phyloP scores from a whole-genome alignment of 225 moss, liverwort and hornwort species.

The Thuidium tamariscinum region DNA sequence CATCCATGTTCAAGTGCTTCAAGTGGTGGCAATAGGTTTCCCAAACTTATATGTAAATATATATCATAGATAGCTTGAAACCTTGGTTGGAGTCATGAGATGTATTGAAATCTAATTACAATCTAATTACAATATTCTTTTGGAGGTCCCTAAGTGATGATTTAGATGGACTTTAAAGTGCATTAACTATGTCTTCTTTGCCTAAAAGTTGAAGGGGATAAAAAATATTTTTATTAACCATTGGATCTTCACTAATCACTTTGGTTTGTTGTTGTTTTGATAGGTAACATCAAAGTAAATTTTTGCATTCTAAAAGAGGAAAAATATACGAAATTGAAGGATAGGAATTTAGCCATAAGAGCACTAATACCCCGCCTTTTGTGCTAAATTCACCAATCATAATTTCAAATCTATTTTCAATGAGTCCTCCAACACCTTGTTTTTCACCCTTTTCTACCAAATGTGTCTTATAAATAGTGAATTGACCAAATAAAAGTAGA shows the following conservation, averaged over 20 bases:
- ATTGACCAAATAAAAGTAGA: not conserved
- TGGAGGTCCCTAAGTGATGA: too few relatives aligned
- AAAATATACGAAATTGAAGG: too few relatives aligned
- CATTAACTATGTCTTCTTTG: not conserved
- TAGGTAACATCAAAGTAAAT: too few relatives aligned
- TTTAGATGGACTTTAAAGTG: too few relatives aligned
- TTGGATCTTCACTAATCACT: not conserved
- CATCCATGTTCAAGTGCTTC: not conserved
- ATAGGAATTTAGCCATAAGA: not conserved
- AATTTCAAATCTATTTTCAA: not conserved
- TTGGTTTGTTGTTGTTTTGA: not conserved
- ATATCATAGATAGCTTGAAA: not conserved
- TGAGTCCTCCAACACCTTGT: fast-evolving
- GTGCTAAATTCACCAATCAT: not conserved
- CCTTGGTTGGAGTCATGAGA: not conserved
- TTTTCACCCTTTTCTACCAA: too few relatives aligned
- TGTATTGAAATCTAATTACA: not conserved
- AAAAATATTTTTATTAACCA: not conserved
- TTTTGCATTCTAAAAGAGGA: too few relatives aligned
- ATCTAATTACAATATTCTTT: not conserved
- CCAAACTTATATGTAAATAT: not conserved
- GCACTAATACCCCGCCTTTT: too few relatives aligned
- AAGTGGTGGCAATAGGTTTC: not conserved
- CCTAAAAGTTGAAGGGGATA: too few relatives aligned
- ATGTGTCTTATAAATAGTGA: not conserved